Evolutionary conservation across 2,329 filamentous ascomycete genomes (phyloP).

Genomic region (Fusarium sarcochroum): DNA sequence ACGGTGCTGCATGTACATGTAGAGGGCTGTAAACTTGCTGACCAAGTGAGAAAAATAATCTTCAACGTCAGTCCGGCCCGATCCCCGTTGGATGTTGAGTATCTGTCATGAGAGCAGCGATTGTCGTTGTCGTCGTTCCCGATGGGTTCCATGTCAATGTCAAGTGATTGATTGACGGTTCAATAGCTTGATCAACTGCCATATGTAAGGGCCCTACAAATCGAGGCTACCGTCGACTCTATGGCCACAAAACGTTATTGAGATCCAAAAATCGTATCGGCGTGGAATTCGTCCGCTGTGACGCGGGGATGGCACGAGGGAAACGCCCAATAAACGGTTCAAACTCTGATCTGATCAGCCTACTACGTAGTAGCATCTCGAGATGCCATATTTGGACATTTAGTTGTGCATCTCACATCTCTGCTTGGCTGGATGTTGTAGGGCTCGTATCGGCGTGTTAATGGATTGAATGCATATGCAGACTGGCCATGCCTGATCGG

Average conservation of each 20-base stretch:
- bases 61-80: not conserved
- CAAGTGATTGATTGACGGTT: slow-evolving; percentile 15
- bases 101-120: slow-evolving; percentile 1
- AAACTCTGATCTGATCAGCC: slow-evolving; percentile 36
- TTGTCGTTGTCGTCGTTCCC: not conserved
- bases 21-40: slow-evolving; percentile 1
- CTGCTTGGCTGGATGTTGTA: slow-evolving; percentile 25
- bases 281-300: slow-evolving; percentile 12
- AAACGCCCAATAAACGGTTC: slow-evolving; percentile 14
- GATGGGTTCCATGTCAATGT: slow-evolving; percentile 5
- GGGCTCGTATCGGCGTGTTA: slow-evolving; percentile 40
- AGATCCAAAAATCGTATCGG: slow-evolving; percentile 3
- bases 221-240: not conserved
- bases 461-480: slow-evolving; percentile 33
- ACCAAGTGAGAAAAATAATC: slow-evolving; percentile 6
- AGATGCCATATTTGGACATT: slow-evolving; percentile 34
- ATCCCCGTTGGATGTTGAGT: not conserved
- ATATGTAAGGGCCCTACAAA: not conserved
- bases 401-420: slow-evolving; percentile 9
- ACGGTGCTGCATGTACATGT: too few species aligned
- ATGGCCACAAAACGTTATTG: slow-evolving; percentile 4
- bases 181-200: not conserved
- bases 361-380: slow-evolving; percentile 19
- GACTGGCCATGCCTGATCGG: slow-evolving; percentile 26
- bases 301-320: slow-evolving; percentile 17